These are phyloP conservation scores for Botrytis paeoniae DNA, from an alignment of 2,329 filamentous ascomycete genomes.

Conservation along the genomic window DNA sequence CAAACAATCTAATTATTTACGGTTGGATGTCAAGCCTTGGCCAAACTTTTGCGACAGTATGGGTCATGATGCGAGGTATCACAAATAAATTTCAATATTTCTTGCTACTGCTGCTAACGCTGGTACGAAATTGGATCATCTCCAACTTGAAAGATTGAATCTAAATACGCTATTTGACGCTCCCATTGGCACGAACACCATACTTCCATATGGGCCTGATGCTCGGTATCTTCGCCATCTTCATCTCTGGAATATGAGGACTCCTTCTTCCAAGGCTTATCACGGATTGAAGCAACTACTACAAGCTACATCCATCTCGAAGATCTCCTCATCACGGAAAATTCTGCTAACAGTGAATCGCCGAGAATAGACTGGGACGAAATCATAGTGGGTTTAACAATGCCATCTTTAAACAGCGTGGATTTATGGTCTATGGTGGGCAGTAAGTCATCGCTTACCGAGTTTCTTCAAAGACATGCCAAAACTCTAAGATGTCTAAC, in stretches of 20 bases:
- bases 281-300: neutral
- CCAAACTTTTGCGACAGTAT: accelerated
- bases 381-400: neutral
- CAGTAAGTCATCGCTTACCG: neutral
- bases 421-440: accelerated
- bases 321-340: neutral
- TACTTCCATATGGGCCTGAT: neutral
- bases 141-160: accelerated
- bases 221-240: neutral
- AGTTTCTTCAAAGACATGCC: neutral
- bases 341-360: no score
- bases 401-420: neutral
- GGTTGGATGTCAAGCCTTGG: no score
- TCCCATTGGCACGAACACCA: neutral
- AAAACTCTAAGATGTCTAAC: neutral
- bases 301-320: neutral
- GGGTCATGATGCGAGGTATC: neutral
- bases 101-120: neutral
- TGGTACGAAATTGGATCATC: neutral
- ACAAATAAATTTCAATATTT: neutral
- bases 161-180: neutral
- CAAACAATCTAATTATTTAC: neutral
- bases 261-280: accelerated
- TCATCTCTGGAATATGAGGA: neutral
- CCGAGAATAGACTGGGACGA: neutral